Percentiles rank a stretch among this genome's conserved stretches.
phyloP scores from a whole-genome alignment of 495 filamentous ascomycete genomes.

The Aspergillus cristatus region DNA sequence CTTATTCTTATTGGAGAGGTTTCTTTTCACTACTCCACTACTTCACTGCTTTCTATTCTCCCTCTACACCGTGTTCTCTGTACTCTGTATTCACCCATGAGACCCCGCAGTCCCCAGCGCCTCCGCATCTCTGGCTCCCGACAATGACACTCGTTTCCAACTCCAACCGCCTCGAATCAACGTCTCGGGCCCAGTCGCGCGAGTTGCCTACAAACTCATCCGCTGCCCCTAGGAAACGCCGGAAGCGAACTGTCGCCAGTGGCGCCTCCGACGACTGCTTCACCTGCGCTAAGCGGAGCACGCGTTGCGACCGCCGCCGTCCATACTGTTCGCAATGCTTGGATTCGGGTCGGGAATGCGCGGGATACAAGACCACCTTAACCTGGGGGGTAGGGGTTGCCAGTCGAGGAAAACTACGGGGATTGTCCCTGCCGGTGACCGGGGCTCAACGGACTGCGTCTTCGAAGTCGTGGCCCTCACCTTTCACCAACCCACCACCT shows the following conservation, averaged over 20 bases:
- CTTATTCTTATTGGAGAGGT: too few species aligned
- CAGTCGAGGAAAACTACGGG: conserved; percentile 89
- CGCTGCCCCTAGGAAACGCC: conserved; percentile 57
- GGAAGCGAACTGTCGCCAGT: conserved; percentile 78
- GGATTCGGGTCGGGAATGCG: conserved; percentile 84
- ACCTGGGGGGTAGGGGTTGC: conserved; percentile 98
- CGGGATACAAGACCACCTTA: conserved; percentile 92
- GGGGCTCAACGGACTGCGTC: conserved; percentile 17
- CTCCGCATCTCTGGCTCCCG: conserved; percentile 8
- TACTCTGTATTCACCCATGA: conserved; percentile 8
- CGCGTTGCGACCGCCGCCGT: conserved; percentile 82
- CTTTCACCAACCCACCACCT: background rate
- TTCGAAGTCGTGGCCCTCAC: conserved; percentile 9
- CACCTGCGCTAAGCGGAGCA: conserved; percentile 72
- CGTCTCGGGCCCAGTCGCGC: conserved; percentile 20
- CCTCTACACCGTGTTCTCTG: background rate
- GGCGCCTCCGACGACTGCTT: conserved; percentile 96
- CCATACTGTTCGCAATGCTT: conserved; percentile 96
- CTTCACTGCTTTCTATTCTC: background rate
- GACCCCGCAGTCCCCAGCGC: conserved; percentile 12
- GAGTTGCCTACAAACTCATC: conserved; percentile 11
- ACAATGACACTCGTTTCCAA: conserved; percentile 3
- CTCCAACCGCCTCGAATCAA: conserved; percentile 3
- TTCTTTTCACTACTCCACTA: too few species aligned
- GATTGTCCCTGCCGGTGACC: conserved; percentile 72